Base-by-base conservation (phyloP, 352 stramenopile species). In the Phytophthora pseudosyringae region DNA sequence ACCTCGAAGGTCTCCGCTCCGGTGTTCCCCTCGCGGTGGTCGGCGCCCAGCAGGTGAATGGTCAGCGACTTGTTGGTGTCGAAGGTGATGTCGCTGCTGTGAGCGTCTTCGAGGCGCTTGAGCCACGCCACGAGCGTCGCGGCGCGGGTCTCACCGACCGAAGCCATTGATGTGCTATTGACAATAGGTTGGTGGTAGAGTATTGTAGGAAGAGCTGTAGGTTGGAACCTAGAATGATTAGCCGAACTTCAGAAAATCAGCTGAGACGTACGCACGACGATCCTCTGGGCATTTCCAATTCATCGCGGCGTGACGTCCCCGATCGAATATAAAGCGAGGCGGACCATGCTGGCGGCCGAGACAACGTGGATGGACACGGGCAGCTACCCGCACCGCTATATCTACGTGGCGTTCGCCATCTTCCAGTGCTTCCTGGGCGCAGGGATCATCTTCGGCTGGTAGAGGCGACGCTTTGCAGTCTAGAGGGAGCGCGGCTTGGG, bases 11-110 rank as follows among this genome's bases (percentile, higher is more conserved):
- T 95, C 64, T 92, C 82, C 0, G 64, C 25, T 8, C 64, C 72
- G 13, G 70, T 75, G 59, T 85, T 90, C 33, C 87, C 87, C 52
- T 95, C 87, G 48, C 87, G 80, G 56, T 93, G 75, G 64, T 95
- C 87, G 1, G 85, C 85, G 12, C 87, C 87, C 3, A 94, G 65
- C 18, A 95, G 61, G 49, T 93, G 85, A 18, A 94, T 64, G 0
- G 71, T 88, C 54, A 94, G 61, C 16, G n/a, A 40, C 0, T 54
- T 60, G 2, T 64, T 61, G 0, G 28, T 12, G n/a, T 26, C 26
- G 4, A 59, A 62, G 3, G 12, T 40, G 7, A 59, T 13, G 21
- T 64, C 59, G 15, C n/a, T 18, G 4, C 33, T 33, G 39, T 80
- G 64, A 8, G 25, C 39, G 10, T 38, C 39, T 43, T 73, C 39